Evolutionary conservation across 257 asterid species (phyloP).

Genomic region (Nicotiana benthamiana): DNA sequence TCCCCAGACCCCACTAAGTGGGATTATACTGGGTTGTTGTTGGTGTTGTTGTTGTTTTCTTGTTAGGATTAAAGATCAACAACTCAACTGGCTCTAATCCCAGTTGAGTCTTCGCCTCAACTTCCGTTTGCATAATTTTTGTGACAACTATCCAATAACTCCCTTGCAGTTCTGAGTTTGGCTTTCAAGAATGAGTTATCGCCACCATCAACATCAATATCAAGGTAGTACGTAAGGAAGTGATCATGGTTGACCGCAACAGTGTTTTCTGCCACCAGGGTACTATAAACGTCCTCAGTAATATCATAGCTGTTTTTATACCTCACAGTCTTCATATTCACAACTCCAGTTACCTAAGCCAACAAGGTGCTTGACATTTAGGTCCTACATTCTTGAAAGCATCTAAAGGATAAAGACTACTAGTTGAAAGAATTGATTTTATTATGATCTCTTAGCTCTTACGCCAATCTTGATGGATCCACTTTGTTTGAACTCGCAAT

Average conservation of each 20-base stretch:
- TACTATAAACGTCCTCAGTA: constrained; percentile 27
- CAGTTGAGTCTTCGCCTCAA: constrained; percentile 26
- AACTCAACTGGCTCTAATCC: constrained; percentile 37
- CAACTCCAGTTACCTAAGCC: constrained; percentile 17
- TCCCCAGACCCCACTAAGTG: too few species aligned
- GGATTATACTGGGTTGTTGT: too few species aligned
- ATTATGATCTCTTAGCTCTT: too few species aligned
- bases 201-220: too few species aligned
- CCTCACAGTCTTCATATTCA: constrained; percentile 41
- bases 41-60: too few species aligned
- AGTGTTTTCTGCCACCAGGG: constrained; percentile 41
- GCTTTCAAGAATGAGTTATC: too few species aligned
- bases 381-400: too few species aligned
- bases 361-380: too few species aligned
- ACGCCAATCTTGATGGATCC: constrained; percentile 13
- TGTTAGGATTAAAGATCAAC: constrained; percentile 44
- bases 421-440: too few species aligned
- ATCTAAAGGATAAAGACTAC: too few species aligned
- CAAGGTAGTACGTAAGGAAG: constrained; percentile 49
- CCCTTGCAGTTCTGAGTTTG: too few species aligned
- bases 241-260: constrained; percentile 53
- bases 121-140: constrained; percentile 43
- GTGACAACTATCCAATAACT: constrained; percentile 52
- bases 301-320: constrained; percentile 18
- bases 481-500: constrained; percentile 78